These are phyloP conservation scores for Pseudoneurospora amorphoporcata DNA, from an alignment of 495 filamentous ascomycete species.

Conservation along the genomic window DNA sequence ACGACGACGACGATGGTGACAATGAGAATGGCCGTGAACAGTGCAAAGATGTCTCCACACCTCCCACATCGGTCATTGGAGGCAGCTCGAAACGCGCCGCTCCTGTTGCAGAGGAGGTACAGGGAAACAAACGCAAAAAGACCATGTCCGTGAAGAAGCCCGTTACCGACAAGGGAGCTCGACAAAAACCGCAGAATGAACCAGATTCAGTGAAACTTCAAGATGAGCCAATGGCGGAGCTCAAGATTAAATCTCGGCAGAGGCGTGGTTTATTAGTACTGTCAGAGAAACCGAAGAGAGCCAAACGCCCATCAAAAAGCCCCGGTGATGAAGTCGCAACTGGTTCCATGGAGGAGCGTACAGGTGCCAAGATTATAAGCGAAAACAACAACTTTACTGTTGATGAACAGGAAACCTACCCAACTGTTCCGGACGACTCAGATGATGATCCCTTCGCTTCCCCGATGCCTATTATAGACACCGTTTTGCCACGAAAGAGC, in stretches of 20 bases:
- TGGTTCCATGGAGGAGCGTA: not conserved
- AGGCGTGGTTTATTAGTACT: conserved; percentile 32
- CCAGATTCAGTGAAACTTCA: not conserved
- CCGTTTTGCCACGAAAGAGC: not conserved
- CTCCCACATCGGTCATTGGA: not conserved
- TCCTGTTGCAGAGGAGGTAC: not conserved
- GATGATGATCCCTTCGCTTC: not conserved
- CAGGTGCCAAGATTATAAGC: not conserved
- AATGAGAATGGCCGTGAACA: not conserved
- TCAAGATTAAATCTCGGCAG: conserved; percentile 31
- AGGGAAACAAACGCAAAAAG: not conserved
- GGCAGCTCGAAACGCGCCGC: not conserved
- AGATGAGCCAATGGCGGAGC: conserved; percentile 25
- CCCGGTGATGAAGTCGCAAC: not conserved
- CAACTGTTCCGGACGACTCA: not conserved
- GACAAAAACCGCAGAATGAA: not conserved
- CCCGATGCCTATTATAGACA: not conserved
- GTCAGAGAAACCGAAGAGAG: conserved; percentile 15
- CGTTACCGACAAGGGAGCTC: not conserved
- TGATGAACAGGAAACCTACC: not conserved
- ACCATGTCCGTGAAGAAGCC: not conserved
- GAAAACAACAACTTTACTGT: not conserved
- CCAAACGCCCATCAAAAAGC: not conserved
- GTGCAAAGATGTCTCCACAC: not conserved
- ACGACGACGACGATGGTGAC: not conserved